Conservation (phyloP, 140 eudicot genomes). For the Bidens hawaiensis region DNA sequence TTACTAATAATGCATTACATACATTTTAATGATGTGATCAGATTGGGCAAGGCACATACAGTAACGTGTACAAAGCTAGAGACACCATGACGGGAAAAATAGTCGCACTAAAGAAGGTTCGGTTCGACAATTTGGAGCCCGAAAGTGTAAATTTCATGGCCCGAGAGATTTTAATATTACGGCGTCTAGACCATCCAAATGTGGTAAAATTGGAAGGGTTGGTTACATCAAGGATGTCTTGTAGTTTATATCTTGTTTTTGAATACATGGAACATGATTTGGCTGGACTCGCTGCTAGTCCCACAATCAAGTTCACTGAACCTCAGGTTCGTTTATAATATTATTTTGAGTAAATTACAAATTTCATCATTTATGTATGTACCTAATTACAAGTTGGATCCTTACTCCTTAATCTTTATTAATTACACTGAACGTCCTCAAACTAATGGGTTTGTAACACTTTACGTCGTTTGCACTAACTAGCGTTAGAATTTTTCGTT, state of each 20-base stretch:
- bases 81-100: conserved; percentile 62
- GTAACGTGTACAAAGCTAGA: conserved; percentile 71
- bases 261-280: conserved; percentile 80
- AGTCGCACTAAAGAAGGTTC: conserved; percentile 71
- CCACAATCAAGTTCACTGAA: conserved; percentile 57
- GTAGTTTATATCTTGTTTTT: conserved; percentile 67
- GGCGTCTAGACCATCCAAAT: conserved; percentile 71
- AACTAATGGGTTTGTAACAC: too few relatives aligned
- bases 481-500: too few relatives aligned
- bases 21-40: conserved; percentile 15
- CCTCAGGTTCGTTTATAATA: conserved; percentile 46
- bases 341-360: too few relatives aligned
- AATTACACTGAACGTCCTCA: too few relatives aligned
- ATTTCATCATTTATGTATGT: too few relatives aligned
- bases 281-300: conserved; percentile 65
- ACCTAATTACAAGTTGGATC: too few relatives aligned
- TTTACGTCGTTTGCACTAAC: too few relatives aligned
- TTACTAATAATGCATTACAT: neutral
- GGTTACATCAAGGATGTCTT: conserved; percentile 67
- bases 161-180: conserved; percentile 61
- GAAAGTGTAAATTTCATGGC: conserved; percentile 81
- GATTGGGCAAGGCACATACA: conserved; percentile 80
- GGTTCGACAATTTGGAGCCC: conserved; percentile 73
- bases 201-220: conserved; percentile 64
- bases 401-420: too few relatives aligned